Evolutionary conservation across 2,329 filamentous ascomycete genomes (phyloP).

Genomic region (Trichocomaceae sp.): DNA sequence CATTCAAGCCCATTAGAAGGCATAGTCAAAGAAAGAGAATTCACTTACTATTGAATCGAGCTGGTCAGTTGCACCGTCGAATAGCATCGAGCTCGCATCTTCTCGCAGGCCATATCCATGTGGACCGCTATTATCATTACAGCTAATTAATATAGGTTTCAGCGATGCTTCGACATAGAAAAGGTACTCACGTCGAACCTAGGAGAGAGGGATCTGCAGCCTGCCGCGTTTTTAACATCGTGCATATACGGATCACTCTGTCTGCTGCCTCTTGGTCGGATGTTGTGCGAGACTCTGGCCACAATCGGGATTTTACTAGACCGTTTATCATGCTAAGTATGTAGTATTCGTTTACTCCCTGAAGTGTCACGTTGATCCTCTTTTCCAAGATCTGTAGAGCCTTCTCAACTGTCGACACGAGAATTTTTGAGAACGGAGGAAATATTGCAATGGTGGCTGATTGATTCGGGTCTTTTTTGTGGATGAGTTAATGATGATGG

Average conservation of each 20-base stretch:
- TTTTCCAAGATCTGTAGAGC: not conserved
- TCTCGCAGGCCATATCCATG: not conserved
- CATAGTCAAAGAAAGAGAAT: not conserved
- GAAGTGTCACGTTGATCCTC: not conserved
- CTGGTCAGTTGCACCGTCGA: not conserved
- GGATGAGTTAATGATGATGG: not conserved
- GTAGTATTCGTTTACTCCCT: conserved; percentile 2
- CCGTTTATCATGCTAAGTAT: conserved; percentile 6
- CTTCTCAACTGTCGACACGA: conserved; percentile 1
- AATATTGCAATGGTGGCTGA: not conserved
- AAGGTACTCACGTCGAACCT: not conserved
- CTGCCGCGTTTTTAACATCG: not conserved
- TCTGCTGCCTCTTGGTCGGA: conserved; percentile 6
- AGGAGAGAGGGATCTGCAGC: not conserved
- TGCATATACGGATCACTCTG: conserved; percentile 1
- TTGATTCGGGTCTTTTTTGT: not conserved
- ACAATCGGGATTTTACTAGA: conserved; percentile 1
- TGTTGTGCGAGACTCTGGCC: not conserved
- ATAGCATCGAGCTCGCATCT: not conserved
- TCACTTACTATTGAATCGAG: conserved; percentile 3
- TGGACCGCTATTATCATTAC: not conserved
- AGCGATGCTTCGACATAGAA: not conserved
- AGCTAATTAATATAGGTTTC: not conserved
- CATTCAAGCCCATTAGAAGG: not conserved
- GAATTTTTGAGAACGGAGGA: not conserved